A percentile compares a stretch with the other conserved stretches of the same genome.
These are phyloP conservation scores for Mycena crocata DNA, from an alignment of 768 basidiomycete species.

Conservation along the genomic window DNA sequence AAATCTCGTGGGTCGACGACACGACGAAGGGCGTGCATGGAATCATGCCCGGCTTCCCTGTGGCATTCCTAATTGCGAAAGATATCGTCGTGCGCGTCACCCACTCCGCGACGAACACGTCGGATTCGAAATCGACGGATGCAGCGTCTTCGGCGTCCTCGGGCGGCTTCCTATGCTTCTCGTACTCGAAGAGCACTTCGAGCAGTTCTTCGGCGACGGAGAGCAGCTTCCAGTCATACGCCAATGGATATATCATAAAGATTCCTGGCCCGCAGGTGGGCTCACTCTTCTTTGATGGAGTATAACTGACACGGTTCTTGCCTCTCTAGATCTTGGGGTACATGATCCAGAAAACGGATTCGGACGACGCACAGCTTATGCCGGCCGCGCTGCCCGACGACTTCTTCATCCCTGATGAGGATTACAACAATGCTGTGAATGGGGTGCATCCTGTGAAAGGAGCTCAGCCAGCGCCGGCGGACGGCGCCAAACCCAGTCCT, in stretches of 20 bases:
- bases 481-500: no score
- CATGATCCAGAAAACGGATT: constrained; percentile 10
- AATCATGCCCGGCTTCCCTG: constrained; percentile 17
- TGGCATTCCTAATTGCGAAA: constrained; percentile 26
- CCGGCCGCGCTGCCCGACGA: constrained; percentile 20
- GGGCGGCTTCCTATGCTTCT: constrained; percentile 32
- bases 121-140: background rate
- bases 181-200: constrained; percentile 18
- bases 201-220: background rate
- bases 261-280: constrained; percentile 38
- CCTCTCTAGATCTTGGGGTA: constrained; percentile 14
- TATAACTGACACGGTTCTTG: background rate
- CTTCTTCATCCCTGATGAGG: constrained; percentile 29
- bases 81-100: constrained; percentile 21
- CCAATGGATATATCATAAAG: constrained; percentile 31
- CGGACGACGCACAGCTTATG: constrained; percentile 36
- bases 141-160: background rate
- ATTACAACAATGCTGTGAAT: constrained; percentile 6
- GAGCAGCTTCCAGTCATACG: constrained; percentile 18
- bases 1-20: constrained; percentile 23
- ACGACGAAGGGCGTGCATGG: background rate
- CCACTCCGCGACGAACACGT: background rate
- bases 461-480: background rate
- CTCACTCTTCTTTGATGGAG: background rate
- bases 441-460: constrained; percentile 2